Conservation (phyloP, 2,329 filamentous ascomycete genomes). For the Diaporthe amygdali region DNA sequence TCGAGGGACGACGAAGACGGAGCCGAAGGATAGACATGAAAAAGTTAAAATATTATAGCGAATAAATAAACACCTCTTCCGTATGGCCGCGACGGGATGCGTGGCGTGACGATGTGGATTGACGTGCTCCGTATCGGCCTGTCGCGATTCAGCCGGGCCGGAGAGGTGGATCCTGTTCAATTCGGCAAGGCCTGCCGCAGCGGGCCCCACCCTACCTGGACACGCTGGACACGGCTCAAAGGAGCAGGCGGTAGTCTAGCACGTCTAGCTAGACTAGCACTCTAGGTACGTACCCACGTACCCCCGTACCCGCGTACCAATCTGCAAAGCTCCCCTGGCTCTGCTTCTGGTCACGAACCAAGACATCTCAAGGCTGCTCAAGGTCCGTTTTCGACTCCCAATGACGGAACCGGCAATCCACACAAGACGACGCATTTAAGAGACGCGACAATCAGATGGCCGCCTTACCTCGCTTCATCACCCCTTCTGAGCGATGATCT, state of each 20-base stretch:
- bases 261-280: no score
- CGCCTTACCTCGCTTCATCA: slow-evolving; percentile 3
- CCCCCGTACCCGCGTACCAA: not conserved
- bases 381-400: not conserved
- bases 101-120: slow-evolving; percentile 10
- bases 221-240: no score
- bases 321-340: not conserved
- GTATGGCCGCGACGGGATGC: not conserved
- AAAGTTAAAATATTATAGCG: not conserved
- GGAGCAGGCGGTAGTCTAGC: no score
- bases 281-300: not conserved
- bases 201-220: not conserved
- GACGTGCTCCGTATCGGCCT: slow-evolving; percentile 10
- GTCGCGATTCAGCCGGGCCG: slow-evolving; percentile 16
- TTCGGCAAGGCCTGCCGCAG: not conserved
- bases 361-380: not conserved
- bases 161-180: not conserved
- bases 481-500: slow-evolving; percentile 20
- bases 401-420: not conserved
- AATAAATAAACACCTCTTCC: not conserved
- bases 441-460: not conserved
- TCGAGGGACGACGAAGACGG: no score
- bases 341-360: slow-evolving; percentile 9
- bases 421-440: not conserved
- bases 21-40: not conserved